These are phyloP conservation scores for Silene latifolia DNA, from an alignment of 148 eudicot genomes.

Conservation along the genomic window DNA sequence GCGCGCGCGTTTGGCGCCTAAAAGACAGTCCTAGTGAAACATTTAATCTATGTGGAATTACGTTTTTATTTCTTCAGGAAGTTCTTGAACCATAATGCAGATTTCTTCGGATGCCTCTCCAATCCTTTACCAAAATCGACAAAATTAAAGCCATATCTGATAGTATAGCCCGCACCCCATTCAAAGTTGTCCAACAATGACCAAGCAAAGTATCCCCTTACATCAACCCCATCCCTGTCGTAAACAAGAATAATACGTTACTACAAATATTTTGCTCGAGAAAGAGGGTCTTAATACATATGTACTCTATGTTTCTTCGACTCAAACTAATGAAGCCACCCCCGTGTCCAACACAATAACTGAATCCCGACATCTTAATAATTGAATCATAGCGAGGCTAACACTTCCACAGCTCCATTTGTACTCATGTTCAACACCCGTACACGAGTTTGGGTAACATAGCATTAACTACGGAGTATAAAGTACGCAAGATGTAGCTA, in stretches of 20 bases:
- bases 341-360: too few relatives aligned
- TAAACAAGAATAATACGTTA: neutral
- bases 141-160: constrained; percentile 30
- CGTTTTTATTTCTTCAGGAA: constrained; percentile 20
- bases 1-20: too few relatives aligned
- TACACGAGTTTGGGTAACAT: too few relatives aligned
- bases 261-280: neutral
- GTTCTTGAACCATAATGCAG: constrained; percentile 31
- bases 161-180: constrained; percentile 35
- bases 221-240: constrained; percentile 31
- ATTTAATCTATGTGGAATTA: too few relatives aligned
- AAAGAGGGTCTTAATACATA: neutral
- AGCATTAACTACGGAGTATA: neutral
- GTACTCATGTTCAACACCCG: too few relatives aligned
- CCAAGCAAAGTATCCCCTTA: constrained; percentile 41
- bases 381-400: too few relatives aligned
- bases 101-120: constrained; percentile 32
- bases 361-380: too few relatives aligned
- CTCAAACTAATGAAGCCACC: too few relatives aligned
- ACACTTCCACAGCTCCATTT: too few relatives aligned
- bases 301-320: too few relatives aligned
- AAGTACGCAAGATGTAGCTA: constrained; percentile 1
- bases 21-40: too few relatives aligned
- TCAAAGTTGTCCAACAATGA: constrained; percentile 37
- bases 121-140: constrained; percentile 34